Conservation (phyloP, 257 asterid genomes). For the Ilex aquifolium region DNA sequence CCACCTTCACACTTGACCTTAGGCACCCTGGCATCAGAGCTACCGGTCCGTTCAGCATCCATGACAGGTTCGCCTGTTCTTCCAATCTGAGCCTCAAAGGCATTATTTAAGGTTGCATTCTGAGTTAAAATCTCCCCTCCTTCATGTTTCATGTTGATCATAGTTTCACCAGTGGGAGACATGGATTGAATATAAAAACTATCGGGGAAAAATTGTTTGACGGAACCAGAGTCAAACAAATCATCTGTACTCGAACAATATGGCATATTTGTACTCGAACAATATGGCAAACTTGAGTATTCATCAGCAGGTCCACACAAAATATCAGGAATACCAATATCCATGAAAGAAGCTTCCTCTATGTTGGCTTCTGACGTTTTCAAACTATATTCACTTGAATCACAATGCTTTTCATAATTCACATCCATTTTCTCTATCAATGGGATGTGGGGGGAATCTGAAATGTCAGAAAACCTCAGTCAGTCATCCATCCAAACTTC, state of each 20-base stretch:
- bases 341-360: constrained; percentile 29
- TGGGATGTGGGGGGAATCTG: constrained; percentile 28
- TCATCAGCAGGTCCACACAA: constrained; percentile 27
- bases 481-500: neutral
- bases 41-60: constrained; percentile 12
- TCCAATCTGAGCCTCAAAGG: constrained; percentile 16
- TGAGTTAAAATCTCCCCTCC: constrained; percentile 14
- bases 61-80: constrained; percentile 13
- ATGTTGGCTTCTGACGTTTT: constrained; percentile 16
- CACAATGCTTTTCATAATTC: neutral
- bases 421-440: constrained; percentile 1
- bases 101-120: constrained; percentile 10
- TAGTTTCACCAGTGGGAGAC: constrained; percentile 16
- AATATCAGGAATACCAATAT: constrained; percentile 23
- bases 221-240: constrained; percentile 18
- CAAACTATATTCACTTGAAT: constrained; percentile 18
- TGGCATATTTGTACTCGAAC: constrained; percentile 15
- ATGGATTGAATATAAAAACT: constrained; percentile 23
- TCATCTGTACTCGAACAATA: constrained; percentile 14
- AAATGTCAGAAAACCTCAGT: constrained; percentile 16
- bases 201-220: constrained; percentile 12
- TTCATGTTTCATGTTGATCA: constrained; percentile 19
- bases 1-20: constrained; percentile 16
- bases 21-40: constrained; percentile 10
- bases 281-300: constrained; percentile 7